A percentile compares a stretch with the other conserved stretches of the same genome.
phyloP scores from a whole-genome alignment of 345 rosid genomes.

The Populus ilicifolia region DNA sequence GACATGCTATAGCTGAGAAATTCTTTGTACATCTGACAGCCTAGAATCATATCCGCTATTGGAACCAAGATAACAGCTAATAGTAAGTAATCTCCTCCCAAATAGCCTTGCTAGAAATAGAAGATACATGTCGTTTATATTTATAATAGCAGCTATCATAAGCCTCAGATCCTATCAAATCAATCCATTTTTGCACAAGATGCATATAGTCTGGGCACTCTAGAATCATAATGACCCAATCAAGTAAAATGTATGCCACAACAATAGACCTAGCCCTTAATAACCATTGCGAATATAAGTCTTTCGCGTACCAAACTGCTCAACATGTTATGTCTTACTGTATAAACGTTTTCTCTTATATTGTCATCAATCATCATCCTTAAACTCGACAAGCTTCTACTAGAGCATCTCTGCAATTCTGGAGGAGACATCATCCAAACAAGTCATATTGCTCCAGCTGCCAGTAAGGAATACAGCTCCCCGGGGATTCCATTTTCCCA shows the following conservation, averaged over 20 bases:
- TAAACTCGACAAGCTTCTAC: not conserved
- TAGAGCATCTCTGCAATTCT: not conserved
- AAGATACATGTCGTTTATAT: not conserved
- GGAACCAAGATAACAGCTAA: not conserved
- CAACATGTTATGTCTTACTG: not conserved
- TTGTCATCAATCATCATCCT: not conserved
- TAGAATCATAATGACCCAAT: not conserved
- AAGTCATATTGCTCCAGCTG: conserved; percentile 20
- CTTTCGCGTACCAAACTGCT: not conserved
- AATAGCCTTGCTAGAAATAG: not conserved
- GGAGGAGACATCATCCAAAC: conserved; percentile 14
- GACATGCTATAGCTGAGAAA: no score
- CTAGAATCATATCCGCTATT: not conserved
- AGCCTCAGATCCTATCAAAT: not conserved
- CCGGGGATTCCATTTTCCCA: conserved; percentile 29
- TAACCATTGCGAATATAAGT: not conserved
- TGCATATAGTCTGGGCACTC: not conserved
- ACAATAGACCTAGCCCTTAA: not conserved
- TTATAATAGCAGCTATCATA: not conserved
- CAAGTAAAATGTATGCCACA: not conserved
- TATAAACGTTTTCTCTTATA: not conserved
- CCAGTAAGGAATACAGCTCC: conserved; percentile 21
- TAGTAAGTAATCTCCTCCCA: not conserved
- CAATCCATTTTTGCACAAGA: not conserved
- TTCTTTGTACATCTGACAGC: no score